These are phyloP conservation scores for Avena sativa DNA, from an alignment of 176 grass and related monocot genomes.

Conservation along the genomic window DNA sequence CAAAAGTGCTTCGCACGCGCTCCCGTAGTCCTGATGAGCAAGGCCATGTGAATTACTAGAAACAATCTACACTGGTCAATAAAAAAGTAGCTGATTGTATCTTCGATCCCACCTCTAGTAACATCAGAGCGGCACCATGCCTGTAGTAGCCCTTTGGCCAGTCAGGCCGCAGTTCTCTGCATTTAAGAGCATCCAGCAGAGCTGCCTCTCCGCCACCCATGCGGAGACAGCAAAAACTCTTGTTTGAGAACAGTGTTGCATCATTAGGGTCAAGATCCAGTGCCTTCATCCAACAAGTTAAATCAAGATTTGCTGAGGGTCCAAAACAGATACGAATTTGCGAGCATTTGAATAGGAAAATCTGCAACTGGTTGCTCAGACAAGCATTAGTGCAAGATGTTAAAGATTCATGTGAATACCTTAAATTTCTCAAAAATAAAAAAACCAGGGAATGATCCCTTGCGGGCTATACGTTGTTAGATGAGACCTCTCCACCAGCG, in stretches of 20 bases:
- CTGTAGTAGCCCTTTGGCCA: neutral
- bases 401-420: neutral
- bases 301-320: neutral
- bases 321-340: neutral
- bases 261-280: too few relatives aligned
- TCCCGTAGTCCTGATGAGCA: neutral
- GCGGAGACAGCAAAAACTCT: too few relatives aligned
- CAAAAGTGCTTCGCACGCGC: neutral
- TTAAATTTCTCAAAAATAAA: neutral
- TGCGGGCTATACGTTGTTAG: too few relatives aligned
- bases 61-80: neutral
- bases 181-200: too few relatives aligned
- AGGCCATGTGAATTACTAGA: neutral
- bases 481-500: too few relatives aligned
- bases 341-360: neutral
- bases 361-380: neutral
- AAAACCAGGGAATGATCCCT: too few relatives aligned
- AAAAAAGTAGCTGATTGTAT: neutral
- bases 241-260: too few relatives aligned
- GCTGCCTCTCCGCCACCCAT: too few relatives aligned
- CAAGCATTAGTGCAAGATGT: neutral
- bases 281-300: neutral
- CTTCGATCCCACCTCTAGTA: neutral
- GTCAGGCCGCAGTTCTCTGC: too few relatives aligned
- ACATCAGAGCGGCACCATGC: constrained; percentile 10